Evolutionary conservation across 2,329 filamentous ascomycete genomes (phyloP), one percentile per base, ranked within the genome.

Genomic region (Aspergillus tubingensis): DNA sequence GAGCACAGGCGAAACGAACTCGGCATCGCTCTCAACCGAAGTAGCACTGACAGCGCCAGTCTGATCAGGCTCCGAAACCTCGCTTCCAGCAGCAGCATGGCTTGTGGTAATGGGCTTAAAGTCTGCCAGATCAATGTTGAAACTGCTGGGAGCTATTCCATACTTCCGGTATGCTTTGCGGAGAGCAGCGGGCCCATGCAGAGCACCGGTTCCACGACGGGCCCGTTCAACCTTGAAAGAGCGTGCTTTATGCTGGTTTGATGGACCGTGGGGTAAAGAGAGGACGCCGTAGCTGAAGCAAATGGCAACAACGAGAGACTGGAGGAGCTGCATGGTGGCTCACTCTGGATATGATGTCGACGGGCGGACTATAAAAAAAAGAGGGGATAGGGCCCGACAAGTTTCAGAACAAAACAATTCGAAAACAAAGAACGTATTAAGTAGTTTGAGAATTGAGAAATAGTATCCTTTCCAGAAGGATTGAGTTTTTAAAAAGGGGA

Each of bases 1-100:
- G n/a, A 72, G 82, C 55, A 91, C 86, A 0, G 88, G 87, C 0
- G 87, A 84, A 11, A 93, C 82, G 69, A 91, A 93, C 61, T 91
- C 86, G 51, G 85, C 81, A 69, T 90, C 89, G 66, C 87, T 86
- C 48, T 83, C 76, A 64, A 88, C 85, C 11, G 88, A 86, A 27
- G 84, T 87, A 55, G 88, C 87, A 30, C 84, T 78, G 55, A 91
- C 90, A 43, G 82, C 75, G 51, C 88, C 88, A 36, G 81, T 69
- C 73, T 79, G 67, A 8, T 70, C 70, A 7, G 67, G 63, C 17
- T 68, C 66, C 13, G 65, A 55, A 25, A 67, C 62, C 25, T 68
- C 69, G 15, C 68, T 70, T 51, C 71, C 68, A n/a, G 68, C 68
- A 47, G 63, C 58, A 62, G 69, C 58, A 39, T 67, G 62, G 43